Evolutionary conservation across 352 stramenopile genomes (phyloP), one percentile per base, ranked within the genome.

Genomic region (Aphanomyces stellatus): DNA sequence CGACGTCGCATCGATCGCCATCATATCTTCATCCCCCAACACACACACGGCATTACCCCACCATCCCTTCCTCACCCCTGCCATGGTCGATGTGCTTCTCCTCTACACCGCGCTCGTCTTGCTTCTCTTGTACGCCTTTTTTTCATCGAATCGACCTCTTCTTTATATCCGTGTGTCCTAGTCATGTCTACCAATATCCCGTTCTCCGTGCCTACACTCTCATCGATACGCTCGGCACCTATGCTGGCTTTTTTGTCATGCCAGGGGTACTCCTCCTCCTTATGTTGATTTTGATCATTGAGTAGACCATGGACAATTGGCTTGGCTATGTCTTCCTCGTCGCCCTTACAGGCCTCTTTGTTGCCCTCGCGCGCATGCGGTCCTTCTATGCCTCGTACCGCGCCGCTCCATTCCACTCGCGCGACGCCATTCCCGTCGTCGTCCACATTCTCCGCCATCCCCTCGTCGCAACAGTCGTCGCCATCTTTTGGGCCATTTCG

Each of bases 371-470:
- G 10, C 88, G 91, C 71, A 68, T 92, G n/a, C 73, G 80, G 41
- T 51, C 37, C 13, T 69, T 53, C 25, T 59, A 69, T 25, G 48
- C 24, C 3, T 37, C 43, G 35, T 40, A 43, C 62, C 19, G 46
- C 8, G 25, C 11, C 13, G 24, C 27, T 33, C 40, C 17, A 28
- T 19, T 22, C 24, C 40, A 17, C 51, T 25, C 25, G 34, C 43
- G 19, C 13, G 43, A 31, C 25, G 51, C 40, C 24, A 40, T 28
- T 4, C 82, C 84, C 2, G 81, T 93, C 55, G 62, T 78, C 0
- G 76, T 85, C 6, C 77, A 82, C 25, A 73, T 87, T 2, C 91
- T 95, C 62, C 68, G 88, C 0, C 72, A 79, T 11, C 84, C 92
- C 35, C 55, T 95, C 15, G 34, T 73, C 10, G 62, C 69, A 5